phyloP scores from a whole-genome alignment of 257 asterid species.

The Osmanthus fragrans region DNA sequence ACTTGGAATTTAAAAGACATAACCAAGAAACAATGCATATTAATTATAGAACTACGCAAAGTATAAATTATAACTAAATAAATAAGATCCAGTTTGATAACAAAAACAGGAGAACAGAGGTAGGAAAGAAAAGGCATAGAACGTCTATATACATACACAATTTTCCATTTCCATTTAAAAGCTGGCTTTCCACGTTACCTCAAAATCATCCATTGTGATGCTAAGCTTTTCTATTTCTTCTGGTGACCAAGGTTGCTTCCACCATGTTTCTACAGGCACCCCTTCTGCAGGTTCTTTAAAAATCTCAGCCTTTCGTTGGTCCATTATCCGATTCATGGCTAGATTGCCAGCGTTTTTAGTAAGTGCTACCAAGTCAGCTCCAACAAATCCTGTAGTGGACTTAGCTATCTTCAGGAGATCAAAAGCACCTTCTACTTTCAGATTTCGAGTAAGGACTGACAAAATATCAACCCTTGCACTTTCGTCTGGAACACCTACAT shows the following conservation, averaged over 20 bases:
- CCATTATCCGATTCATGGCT: constrained; percentile 80
- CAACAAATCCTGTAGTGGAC: constrained; percentile 84
- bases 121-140: no score
- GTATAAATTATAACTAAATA: no score
- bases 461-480: constrained; percentile 69
- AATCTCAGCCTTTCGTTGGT: constrained; percentile 45
- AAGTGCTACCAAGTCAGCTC: constrained; percentile 84
- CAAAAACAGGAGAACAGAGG: no score
- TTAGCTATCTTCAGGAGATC: constrained; percentile 81
- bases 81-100: no score
- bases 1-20: background rate
- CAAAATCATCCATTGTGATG: constrained; percentile 82
- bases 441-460: constrained; percentile 53
- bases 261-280: constrained; percentile 43
- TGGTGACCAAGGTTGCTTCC: constrained; percentile 63
- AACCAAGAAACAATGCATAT: background rate
- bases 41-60: background rate
- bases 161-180: no score
- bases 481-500: constrained; percentile 81
- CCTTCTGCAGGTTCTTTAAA: constrained; percentile 25
- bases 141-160: no score
- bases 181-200: constrained; percentile 33
- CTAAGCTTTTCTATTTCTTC: constrained; percentile 61
- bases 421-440: constrained; percentile 77
- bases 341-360: constrained; percentile 76